Percentiles rank a stretch among this genome's conserved stretches.
Conservation (phyloP, 345 rosid genomes). For the Excoecaria agallocha region DNA sequence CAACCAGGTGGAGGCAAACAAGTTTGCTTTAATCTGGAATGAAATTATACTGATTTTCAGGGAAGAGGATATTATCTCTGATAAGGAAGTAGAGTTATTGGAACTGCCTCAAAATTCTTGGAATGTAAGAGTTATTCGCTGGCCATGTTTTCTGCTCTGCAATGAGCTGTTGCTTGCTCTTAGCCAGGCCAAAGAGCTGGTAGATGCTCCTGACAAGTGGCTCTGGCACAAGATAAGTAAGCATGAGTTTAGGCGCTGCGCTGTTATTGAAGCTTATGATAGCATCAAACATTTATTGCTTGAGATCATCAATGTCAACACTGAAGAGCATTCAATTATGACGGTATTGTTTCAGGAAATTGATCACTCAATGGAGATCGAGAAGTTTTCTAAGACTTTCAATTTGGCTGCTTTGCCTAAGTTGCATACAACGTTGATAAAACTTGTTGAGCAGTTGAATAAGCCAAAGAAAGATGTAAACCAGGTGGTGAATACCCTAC, state of each 20-base stretch:
- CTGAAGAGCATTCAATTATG: constrained; percentile 81
- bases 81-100: constrained; percentile 76
- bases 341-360: constrained; percentile 79
- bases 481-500: constrained; percentile 76
- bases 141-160: constrained; percentile 95
- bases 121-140: constrained; percentile 83
- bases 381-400: constrained; percentile 76
- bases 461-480: constrained; percentile 51
- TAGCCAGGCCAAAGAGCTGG: constrained; percentile 85
- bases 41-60: constrained; percentile 81
- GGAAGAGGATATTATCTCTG: constrained; percentile 97
- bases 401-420: constrained; percentile 67
- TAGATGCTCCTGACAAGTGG: constrained; percentile 96
- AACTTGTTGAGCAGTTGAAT: constrained; percentile 56
- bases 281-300: constrained; percentile 71
- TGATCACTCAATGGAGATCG: constrained; percentile 59
- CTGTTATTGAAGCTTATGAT: constrained; percentile 87
- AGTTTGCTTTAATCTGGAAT: constrained; percentile 93
- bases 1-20: constrained; percentile 88
- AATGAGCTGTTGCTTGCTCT: constrained; percentile 95
- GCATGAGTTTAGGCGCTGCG: constrained; percentile 91
- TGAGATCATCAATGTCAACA: constrained; percentile 57
- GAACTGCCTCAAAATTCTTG: constrained; percentile 89
- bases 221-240: constrained; percentile 90
- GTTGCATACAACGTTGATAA: constrained; percentile 66